Base-by-base conservation (phyloP, 441 rosid species). In the Manihot esculenta region DNA sequence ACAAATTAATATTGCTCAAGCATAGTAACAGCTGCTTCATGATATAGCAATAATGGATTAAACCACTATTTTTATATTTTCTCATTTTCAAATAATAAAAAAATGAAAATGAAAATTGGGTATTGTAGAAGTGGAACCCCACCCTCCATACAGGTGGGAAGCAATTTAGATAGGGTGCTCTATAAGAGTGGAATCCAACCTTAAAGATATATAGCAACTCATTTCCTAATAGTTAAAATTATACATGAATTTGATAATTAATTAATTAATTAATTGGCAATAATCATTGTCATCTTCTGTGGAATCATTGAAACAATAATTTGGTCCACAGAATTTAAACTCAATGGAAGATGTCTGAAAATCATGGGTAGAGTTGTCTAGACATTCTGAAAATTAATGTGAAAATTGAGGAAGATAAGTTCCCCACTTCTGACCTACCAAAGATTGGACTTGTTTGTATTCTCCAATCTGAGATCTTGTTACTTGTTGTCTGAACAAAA, bases 101-200 rank as follows among this genome's bases (percentile, higher is more conserved):
- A 20, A 4, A 51, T 50, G 10, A 1, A 3, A 51, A 5, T 18
- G 38, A 55, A 3, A 35, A 33, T 1, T 10, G 48, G 15, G n/a
- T 23, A 8, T 23, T 10, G 33, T 21, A 50, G 11, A 53, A 72
- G 49, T 64, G 64, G 10, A 64, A 30, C 49, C 64, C 70, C 56
- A 62, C 42, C 35, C 47, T 64, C 75, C 63, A 72, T 26, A 5
- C 45, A 64, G 75, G 69, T 72, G 69, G 77, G 77, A 74, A 74
- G 63, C 62, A 44, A 30, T 55, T 64, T 2, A 45, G 10, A 63
- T 3, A 53, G 67, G 38, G 38, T 33, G 38, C 20, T 55, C 55
- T 55, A 7, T 41, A 44, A 9, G 26, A 65, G 65, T 53, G 72
- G 74, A 68, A 65, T 64, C 76, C 78, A 71, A 68, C 62, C 44